Base-by-base conservation (phyloP, 768 basidiomycete genomes). In the Peribolospora kevripleyi region DNA sequence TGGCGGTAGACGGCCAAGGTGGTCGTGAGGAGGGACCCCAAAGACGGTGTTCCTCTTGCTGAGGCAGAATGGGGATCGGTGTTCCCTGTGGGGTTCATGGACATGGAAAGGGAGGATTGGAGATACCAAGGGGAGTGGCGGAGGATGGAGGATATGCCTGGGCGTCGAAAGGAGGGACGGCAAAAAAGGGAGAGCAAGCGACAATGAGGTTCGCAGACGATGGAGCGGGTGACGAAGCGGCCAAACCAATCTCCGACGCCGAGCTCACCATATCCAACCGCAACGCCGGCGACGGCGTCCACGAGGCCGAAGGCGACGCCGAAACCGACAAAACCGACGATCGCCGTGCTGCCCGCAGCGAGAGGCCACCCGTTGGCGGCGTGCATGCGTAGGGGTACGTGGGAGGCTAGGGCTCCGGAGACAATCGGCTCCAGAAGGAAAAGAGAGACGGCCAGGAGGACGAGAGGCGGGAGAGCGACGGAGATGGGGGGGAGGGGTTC, bases 231-330 rank as follows among this genome's bases (percentile, higher is more conserved):
- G 25, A 6, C 39, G 11, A 50, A 4, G 14, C 14, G n/a, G 25
- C 7, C 41, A 13, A 37, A 42, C 51, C 10, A 38, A 13, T 3
- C 5, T 36, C 45, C 48, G n/a, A 36, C 46, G 9, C 42, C 6
- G 10, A 46, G 58, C 74, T 45, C 60, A 82, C 84, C 84, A 51
- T 76, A 72, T 64, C 77, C 79, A 25, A 85, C 72, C 40, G 80
- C 67, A 5, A 68, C 59, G 0, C 72, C 77, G 6, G 83, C 70
- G 1, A 75, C 61, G 6, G 76, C 58, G 61, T 88, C 85, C 3
- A 71, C 71, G 71, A 75, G 75, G 42, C 70, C 43, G 9, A 57
- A 5, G 0, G 52, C 69, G 51, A 78, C 75, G n/a, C 75, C 74
- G 58, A 82, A 84, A 25, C 75, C 75, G 52, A 82, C 68, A 43